Evolutionary conservation across 2,329 filamentous ascomycete species (phyloP), one percentile per base, ranked within the genome.

Genomic region (Gnomoniopsis sp.): DNA sequence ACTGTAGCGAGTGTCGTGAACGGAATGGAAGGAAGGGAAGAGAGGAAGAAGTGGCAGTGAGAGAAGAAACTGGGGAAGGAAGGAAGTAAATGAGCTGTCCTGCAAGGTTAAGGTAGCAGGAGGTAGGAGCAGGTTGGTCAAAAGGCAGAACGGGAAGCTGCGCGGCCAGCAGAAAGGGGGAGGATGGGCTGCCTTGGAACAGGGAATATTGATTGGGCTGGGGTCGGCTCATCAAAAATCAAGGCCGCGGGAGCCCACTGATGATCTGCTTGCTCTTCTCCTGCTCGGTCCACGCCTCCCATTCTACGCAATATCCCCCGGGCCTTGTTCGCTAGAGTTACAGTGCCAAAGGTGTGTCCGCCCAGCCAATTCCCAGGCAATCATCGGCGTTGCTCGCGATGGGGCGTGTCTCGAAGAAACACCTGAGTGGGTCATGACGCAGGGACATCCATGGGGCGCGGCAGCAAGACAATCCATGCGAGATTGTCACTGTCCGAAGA

Each of bases 1-100:
- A 58, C 49, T 56, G 48, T 58, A 62, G 61, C 61, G 61, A 62
- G 58, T 62, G 61, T 62, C 58, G 58, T 58, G 61, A 62, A 60
- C 15, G 50, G 50, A 57, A 48, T 50, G 48, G 60, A 57, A 55
- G 36, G 54, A 56, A 23, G 43, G 51, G 52, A 19, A 44, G 23
- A 49, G 53, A 38, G 49, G 48, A 55, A 22, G 30, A 51, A 56
- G 36, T 21, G 43, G 15, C 50, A 41, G 30, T 41, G 47, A 50
- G 38, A 48, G 51, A 55, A 52, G 53, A 48, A 54, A 15, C n/a
- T 41, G n/a, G 41, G 41, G 57, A 47, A 53, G 47, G 54, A 41
- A 49, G 52, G 46, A 34, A 53, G 33, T 53, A 47, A 55, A 41
- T 55, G 48, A 55, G 48, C 44, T 33, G 44, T 26, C n/a, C 17